Percentiles rank a stretch among this genome's conserved stretches.
Evolutionary conservation across 176 grass and related monocot species (phyloP).

Genomic region (Puya raimondii): DNA sequence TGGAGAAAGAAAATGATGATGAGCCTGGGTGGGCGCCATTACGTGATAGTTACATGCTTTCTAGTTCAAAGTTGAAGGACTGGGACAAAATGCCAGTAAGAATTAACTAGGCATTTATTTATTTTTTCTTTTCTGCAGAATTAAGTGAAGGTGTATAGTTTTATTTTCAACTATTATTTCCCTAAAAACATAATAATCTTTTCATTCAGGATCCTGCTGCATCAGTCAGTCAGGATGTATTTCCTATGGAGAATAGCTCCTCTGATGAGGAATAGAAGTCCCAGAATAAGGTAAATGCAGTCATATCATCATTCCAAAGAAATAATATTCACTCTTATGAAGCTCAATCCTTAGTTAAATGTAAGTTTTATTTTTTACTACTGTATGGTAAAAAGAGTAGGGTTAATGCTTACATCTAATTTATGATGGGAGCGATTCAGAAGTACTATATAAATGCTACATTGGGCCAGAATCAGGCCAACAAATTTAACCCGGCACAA

Average conservation of each 20-base stretch:
- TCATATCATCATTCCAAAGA: not conserved
- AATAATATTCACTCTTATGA: not conserved
- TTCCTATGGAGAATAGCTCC: constrained; percentile 9
- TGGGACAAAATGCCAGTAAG: constrained; percentile 25
- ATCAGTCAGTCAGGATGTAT: not conserved
- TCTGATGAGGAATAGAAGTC: constrained; percentile 16
- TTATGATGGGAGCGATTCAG: no score
- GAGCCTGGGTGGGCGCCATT: constrained; percentile 21
- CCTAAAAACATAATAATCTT: not conserved
- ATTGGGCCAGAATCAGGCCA: no score
- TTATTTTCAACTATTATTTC: not conserved
- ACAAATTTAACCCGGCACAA: no score
- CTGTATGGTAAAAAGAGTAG: no score
- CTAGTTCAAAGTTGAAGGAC: constrained; percentile 25
- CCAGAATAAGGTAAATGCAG: not conserved
- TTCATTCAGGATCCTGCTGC: constrained; percentile 9
- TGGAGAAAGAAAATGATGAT: not conserved
- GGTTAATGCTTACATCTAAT: no score
- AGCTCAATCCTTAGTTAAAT: no score
- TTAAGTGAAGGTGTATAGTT: not conserved
- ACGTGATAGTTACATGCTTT: constrained; percentile 24
- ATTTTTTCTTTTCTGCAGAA: not conserved
- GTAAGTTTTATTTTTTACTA: no score
- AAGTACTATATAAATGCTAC: no score
- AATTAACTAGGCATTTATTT: not conserved